Evolutionary conservation across 257 asterid genomes (phyloP), one percentile per base, ranked within the genome.

Genomic region (Solanum appendiculatum): DNA sequence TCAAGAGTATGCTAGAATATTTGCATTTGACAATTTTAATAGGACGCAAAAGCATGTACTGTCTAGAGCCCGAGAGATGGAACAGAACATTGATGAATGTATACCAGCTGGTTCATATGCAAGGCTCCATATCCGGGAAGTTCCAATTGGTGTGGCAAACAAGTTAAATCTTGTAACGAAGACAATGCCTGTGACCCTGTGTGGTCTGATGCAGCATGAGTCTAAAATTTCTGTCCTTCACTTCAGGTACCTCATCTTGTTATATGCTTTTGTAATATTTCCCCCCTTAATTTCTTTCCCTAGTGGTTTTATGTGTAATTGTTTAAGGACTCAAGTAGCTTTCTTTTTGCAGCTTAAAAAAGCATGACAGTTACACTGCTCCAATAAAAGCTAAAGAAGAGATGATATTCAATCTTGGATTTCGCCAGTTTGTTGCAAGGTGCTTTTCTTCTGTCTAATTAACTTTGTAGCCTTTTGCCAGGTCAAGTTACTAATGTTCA

Each of bases 331-430:
- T 77, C 86, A 27, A 40, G 44, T 88, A 82, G 18, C 37, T 51
- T 83, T 86, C 86, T 56, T 13, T 86, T 89, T 82, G 83, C 92
- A 97, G 99, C 92, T 87, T 97, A 86, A 91, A 87, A 95, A 96
- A 96, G 94, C 98, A 94, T 25, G 99, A 96, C 69, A 86, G 94
- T 8, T 97, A 95, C 84, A 88, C 89, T 70, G 95, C 96, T 87
- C 99, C 99, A 82, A 92, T 97, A 82, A 97, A 96, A 90, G 94
- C 99, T 27, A 97, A 97, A 92, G 99, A 96, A 89, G 99, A 97
- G 86, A 93, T 97, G 85, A 64, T 92, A 12, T 97, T 97, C 91
- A 98, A 97, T 92, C 96, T 95, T 83, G 99, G 99, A 82, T 97
- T 96, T 88, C 99, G 98, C 84, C 98, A 97, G 87, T 92, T 94